Evolutionary conservation across 2,329 filamentous ascomycete genomes (phyloP).

Genomic region (Epicoccum sorghinum): DNA sequence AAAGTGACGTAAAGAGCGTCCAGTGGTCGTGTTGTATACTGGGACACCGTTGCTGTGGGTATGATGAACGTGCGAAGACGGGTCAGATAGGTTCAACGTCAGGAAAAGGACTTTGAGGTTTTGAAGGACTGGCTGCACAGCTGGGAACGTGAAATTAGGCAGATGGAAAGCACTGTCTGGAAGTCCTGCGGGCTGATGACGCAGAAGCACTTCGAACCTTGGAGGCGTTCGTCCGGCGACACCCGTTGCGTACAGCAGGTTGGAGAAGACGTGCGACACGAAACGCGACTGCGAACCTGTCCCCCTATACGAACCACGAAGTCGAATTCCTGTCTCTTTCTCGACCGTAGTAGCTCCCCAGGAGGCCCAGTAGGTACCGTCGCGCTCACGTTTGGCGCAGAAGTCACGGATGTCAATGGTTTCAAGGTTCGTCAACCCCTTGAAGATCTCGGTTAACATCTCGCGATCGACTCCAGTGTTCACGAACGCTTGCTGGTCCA

Average conservation of each 20-base stretch:
- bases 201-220: slow-evolving; percentile 58
- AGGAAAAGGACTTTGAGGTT: slow-evolving; percentile 57
- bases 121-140: slow-evolving; percentile 51
- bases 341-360: slow-evolving; percentile 57
- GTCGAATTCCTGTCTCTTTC: slow-evolving; percentile 43
- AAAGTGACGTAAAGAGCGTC: slow-evolving; percentile 45
- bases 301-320: slow-evolving; percentile 17
- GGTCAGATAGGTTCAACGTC: slow-evolving; percentile 26
- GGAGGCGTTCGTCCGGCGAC: slow-evolving; percentile 46
- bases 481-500: slow-evolving; percentile 37
- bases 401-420: slow-evolving; percentile 67
- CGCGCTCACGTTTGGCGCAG: slow-evolving; percentile 59
- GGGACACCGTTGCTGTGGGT: slow-evolving; percentile 20
- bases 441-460: slow-evolving; percentile 64
- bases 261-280: slow-evolving; percentile 24
- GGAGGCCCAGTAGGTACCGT: slow-evolving; percentile 60
- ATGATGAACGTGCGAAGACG: slow-evolving; percentile 7
- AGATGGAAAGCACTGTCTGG: slow-evolving; percentile 54
- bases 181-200: slow-evolving; percentile 42
- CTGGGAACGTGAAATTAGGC: slow-evolving; percentile 47
- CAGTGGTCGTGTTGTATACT: neutral
- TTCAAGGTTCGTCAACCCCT: slow-evolving; percentile 60
- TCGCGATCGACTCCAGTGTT: slow-evolving; percentile 56
- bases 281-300: slow-evolving; percentile 15
- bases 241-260: slow-evolving; percentile 29